Conservation (phyloP, 805 yeast genomes). For the Yamadazyma sp. region DNA sequence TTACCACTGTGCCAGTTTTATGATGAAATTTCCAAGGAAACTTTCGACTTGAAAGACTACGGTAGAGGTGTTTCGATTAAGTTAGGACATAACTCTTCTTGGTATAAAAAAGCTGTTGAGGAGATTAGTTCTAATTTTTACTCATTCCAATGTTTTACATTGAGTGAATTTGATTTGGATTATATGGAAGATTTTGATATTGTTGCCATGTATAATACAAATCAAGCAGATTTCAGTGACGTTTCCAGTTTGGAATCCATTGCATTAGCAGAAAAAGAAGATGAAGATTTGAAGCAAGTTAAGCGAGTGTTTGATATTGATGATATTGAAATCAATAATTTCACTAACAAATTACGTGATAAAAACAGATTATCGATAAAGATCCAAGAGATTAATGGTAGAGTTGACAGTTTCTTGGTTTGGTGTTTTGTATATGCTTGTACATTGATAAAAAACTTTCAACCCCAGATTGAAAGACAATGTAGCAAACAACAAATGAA, state of each 20-base stretch:
- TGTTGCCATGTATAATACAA: slow-evolving; percentile 16
- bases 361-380: slow-evolving; percentile 23
- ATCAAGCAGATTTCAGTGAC: slow-evolving; percentile 26
- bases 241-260: slow-evolving; percentile 30
- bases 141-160: slow-evolving; percentile 29
- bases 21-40: slow-evolving; percentile 20
- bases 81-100: slow-evolving; percentile 18
- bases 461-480: slow-evolving; percentile 28
- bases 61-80: slow-evolving; percentile 36
- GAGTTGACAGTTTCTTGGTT: slow-evolving; percentile 37
- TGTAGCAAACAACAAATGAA: slow-evolving; percentile 25
- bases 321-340: slow-evolving; percentile 25
- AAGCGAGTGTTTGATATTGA: slow-evolving; percentile 30
- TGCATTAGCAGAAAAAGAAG: slow-evolving; percentile 15
- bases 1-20: slow-evolving; percentile 30
- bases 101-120: slow-evolving; percentile 22
- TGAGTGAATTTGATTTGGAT: slow-evolving; percentile 38
- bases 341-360: slow-evolving; percentile 18
- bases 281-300: slow-evolving; percentile 22
- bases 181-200: slow-evolving; percentile 31
- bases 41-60: slow-evolving; percentile 33
- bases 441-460: slow-evolving; percentile 29
- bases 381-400: slow-evolving; percentile 36
- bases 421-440: slow-evolving; percentile 42
- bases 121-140: slow-evolving; percentile 18